Conservation (phyloP, 306 rosid species). For the Pterocarpus santalinus region DNA sequence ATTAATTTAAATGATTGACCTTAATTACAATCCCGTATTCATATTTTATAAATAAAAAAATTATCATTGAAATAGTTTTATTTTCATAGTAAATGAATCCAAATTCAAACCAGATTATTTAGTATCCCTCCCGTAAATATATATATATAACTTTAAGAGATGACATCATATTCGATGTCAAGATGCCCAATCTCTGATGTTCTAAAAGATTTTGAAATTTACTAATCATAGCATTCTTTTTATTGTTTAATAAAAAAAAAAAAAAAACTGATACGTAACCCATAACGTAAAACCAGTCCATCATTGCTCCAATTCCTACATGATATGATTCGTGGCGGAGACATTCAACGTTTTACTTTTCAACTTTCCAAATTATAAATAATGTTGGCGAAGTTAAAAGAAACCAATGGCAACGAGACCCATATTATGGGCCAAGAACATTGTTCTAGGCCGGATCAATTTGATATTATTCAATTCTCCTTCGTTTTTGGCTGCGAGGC, state of each 20-base stretch:
- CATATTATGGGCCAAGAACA: constrained; percentile 7
- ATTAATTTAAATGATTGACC: no score
- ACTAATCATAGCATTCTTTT: neutral
- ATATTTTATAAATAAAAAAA: no score
- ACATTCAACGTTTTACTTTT: neutral
- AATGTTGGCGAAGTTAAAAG: neutral
- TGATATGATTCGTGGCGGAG: neutral
- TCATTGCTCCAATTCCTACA: neutral
- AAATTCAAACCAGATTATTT: no score
- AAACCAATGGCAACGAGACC: constrained; percentile 19
- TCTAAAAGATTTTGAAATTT: neutral
- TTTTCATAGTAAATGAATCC: no score
- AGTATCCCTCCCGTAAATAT: no score
- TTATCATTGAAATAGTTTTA: no score
- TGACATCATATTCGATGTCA: neutral
- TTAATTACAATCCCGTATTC: no score
- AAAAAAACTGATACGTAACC: neutral
- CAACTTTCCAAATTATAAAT: constrained; percentile 22
- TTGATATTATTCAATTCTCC: neutral
- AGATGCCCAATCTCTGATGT: neutral
- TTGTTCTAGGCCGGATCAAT: constrained; percentile 30
- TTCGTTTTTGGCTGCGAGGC: no score
- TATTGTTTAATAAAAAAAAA: neutral
- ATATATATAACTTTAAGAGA: no score
- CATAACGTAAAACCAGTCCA: neutral